phyloP scores from a whole-genome alignment of 192 early-diverging fungal species.

The Coemansia sp. region DNA sequence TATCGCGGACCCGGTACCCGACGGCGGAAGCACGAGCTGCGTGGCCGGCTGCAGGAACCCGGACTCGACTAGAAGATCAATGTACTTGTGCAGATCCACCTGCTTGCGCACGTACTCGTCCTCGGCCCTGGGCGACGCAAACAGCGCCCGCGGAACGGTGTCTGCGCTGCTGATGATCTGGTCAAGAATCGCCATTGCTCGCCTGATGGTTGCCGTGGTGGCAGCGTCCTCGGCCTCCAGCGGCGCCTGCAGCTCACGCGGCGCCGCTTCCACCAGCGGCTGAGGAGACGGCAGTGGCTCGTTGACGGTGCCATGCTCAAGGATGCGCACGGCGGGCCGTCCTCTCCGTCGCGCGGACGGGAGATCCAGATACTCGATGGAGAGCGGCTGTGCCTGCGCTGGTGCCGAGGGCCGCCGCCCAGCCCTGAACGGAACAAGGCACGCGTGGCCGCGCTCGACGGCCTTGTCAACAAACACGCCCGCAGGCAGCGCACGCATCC shows the following conservation, averaged over 20 bases:
- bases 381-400: neutral
- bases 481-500: no score
- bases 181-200: conserved; percentile 35
- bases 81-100: conserved; percentile 66
- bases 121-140: conserved; percentile 35
- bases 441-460: conserved; percentile 43
- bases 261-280: neutral
- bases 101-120: conserved; percentile 54
- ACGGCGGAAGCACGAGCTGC: conserved; percentile 58
- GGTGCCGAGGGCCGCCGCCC: neutral
- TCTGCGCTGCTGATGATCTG: conserved; percentile 39
- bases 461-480: conserved; percentile 48
- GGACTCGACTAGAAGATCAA: conserved; percentile 70
- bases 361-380: conserved; percentile 41
- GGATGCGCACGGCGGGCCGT: conserved; percentile 25
- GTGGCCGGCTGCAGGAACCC: conserved; percentile 63
- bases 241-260: neutral
- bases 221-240: conserved; percentile 7
- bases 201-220: conserved; percentile 15
- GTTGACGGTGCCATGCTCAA: conserved; percentile 4
- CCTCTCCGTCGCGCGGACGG: conserved; percentile 6
- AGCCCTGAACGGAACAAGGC: conserved; percentile 34
- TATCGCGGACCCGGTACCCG: conserved; percentile 65
- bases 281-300: neutral
- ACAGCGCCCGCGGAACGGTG: conserved; percentile 38